Evolutionary conservation across 768 basidiomycete genomes (phyloP).

Genomic region (Russula ochroleuca): DNA sequence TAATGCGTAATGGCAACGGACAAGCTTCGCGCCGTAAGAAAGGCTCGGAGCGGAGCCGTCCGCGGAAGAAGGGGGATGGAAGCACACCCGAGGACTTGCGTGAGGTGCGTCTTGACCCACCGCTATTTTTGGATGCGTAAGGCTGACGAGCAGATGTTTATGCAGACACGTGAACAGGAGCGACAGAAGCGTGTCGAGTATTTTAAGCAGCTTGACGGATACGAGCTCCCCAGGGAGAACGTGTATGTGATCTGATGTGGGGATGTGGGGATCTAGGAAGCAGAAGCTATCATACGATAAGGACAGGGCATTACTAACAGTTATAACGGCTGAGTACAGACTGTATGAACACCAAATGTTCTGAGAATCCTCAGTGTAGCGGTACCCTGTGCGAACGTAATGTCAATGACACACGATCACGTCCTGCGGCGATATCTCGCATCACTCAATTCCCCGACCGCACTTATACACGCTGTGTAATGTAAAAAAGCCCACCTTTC

Average conservation of each 20-base stretch:
- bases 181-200: conserved; percentile 24
- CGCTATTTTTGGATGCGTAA: not conserved
- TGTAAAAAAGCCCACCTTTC: not conserved
- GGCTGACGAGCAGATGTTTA: not conserved
- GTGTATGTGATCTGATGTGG: conserved; percentile 27
- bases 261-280: conserved; percentile 10
- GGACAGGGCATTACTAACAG: not conserved
- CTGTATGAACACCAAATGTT: too few relatives aligned
- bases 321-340: too few relatives aligned
- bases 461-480: not conserved
- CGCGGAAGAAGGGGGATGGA: conserved; percentile 24
- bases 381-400: not conserved
- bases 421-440: not conserved
- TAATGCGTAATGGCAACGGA: not conserved
- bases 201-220: conserved; percentile 28
- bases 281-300: not conserved
- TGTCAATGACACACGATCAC: too few relatives aligned
- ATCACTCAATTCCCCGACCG: not conserved
- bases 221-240: conserved; percentile 24
- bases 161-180: conserved; percentile 24
- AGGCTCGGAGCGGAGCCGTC: conserved; percentile 11
- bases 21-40: conserved; percentile 1
- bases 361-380: not conserved
- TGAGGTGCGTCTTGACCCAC: conserved; percentile 16
- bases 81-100: conserved; percentile 28